Conservation (phyloP, 1,284 basidiomycete genomes). For the Mrakiaceae sp. region DNA sequence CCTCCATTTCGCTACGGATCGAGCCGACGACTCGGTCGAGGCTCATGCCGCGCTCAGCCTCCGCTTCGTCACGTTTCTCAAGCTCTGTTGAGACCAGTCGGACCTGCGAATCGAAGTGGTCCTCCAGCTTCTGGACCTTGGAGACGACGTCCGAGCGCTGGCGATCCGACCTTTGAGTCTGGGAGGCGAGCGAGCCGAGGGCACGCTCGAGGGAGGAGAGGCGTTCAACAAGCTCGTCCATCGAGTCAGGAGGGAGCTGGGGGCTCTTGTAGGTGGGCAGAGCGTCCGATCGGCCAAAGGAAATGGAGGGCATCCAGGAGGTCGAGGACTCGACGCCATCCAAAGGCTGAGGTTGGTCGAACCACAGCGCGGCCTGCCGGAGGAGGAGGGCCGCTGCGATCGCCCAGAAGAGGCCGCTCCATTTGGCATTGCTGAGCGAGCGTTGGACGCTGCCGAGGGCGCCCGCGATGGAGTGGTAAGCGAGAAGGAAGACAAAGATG, state of each 20-base stretch:
- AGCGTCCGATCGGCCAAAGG: not conserved
- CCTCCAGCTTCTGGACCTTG: not conserved
- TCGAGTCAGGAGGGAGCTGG: slow-evolving; percentile 49
- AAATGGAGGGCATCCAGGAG: slow-evolving; percentile 2
- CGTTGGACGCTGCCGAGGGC: not conserved
- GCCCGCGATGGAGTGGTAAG: not conserved
- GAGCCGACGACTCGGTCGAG: slow-evolving; percentile 14
- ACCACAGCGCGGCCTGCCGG: not conserved
- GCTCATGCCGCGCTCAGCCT: slow-evolving; percentile 3
- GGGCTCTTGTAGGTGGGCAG: slow-evolving; percentile 33
- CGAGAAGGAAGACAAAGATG: too few species aligned
- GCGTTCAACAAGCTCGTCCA: slow-evolving; percentile 58
- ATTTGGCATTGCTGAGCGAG: not conserved
- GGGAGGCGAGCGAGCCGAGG: slow-evolving; percentile 26
- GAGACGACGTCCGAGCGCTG: not conserved
- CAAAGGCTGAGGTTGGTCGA: not conserved
- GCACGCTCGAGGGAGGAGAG: slow-evolving; percentile 38
- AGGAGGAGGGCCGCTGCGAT: slow-evolving; percentile 2
- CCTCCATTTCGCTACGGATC: slow-evolving; percentile 16
- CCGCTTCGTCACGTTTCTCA: not conserved
- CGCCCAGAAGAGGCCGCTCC: not conserved
- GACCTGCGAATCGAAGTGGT: slow-evolving; percentile 3
- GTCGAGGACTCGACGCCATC: not conserved
- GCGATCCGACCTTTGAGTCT: not conserved
- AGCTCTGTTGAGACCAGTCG: slow-evolving; percentile 2